Evolutionary conservation across 1,284 basidiomycete species (phyloP).

Genomic region (Lentinula novae-zelandiae): DNA sequence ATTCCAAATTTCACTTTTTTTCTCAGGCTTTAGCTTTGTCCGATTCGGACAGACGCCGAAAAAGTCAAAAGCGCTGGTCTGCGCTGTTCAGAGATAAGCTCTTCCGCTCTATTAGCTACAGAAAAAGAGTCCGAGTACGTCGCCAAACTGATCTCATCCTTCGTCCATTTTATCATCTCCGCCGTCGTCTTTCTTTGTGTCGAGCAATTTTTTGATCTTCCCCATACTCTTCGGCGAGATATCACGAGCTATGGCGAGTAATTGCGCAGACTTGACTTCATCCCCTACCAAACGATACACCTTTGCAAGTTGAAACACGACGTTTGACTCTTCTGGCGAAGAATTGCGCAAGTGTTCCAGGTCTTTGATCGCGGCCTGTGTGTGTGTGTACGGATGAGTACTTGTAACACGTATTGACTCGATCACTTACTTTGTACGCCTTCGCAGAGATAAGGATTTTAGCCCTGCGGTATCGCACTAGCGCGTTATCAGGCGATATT

Average conservation of each 20-base stretch:
- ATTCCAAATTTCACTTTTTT: neutral
- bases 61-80: neutral
- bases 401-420: slow-evolving; percentile 2
- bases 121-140: neutral
- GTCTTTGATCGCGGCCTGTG: slow-evolving; percentile 54
- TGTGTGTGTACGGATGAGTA: slow-evolving; percentile 8
- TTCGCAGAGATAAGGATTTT: slow-evolving; percentile 83
- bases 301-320: slow-evolving; percentile 92
- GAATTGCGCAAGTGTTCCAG: slow-evolving; percentile 74
- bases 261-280: slow-evolving; percentile 73
- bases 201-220: slow-evolving; percentile 75
- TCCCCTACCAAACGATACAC: slow-evolving; percentile 80
- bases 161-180: slow-evolving; percentile 74
- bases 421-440: slow-evolving; percentile 70
- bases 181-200: slow-evolving; percentile 62
- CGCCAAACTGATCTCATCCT: slow-evolving; percentile 34
- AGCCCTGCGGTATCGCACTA: slow-evolving; percentile 88
- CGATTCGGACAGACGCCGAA: neutral
- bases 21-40: neutral
- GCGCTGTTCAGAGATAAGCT: neutral
- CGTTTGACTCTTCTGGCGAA: slow-evolving; percentile 91
- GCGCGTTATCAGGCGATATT: slow-evolving; percentile 77
- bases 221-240: slow-evolving; percentile 73
- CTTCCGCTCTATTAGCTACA: neutral
- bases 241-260: slow-evolving; percentile 86